phyloP scores from a whole-genome alignment of 345 rosid species.

The Bruguiera sexangula region DNA sequence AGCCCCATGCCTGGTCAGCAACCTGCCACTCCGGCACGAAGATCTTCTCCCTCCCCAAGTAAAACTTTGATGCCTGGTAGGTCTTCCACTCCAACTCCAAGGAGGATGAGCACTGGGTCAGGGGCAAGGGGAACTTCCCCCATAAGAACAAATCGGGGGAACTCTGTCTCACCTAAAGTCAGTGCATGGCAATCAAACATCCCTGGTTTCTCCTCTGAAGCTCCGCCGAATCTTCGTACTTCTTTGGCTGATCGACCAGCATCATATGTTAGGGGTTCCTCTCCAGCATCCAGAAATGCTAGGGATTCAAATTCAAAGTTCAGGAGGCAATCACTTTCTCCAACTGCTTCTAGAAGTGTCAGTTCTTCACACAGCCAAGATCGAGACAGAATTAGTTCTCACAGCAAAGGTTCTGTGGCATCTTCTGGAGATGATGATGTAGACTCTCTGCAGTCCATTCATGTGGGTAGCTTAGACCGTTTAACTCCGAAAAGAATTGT shows the following conservation, averaged over 20 bases:
- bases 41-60: constrained; percentile 74
- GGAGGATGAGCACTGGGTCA: constrained; percentile 71
- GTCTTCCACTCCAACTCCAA: constrained; percentile 75
- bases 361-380: constrained; percentile 87
- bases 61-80: constrained; percentile 60
- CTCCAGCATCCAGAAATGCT: constrained; percentile 93
- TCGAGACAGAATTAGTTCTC: constrained; percentile 74
- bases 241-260: constrained; percentile 91
- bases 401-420: constrained; percentile 82
- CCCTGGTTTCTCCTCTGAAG: constrained; percentile 93
- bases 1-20: constrained; percentile 57
- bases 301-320: constrained; percentile 51
- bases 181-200: constrained; percentile 90
- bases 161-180: constrained; percentile 86
- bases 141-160: constrained; percentile 61
- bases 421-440: constrained; percentile 91
- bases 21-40: constrained; percentile 59
- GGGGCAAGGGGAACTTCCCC: constrained; percentile 79
- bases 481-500: constrained; percentile 51
- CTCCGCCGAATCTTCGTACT: constrained; percentile 97
- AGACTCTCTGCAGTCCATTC: constrained; percentile 64
- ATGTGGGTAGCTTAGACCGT: constrained; percentile 46
- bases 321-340: constrained; percentile 91
- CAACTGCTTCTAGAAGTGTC: constrained; percentile 85
- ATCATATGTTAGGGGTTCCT: constrained; percentile 91